Evolutionary conservation across 805 yeast species (phyloP).

Genomic region (Soucietia sequanensis): DNA sequence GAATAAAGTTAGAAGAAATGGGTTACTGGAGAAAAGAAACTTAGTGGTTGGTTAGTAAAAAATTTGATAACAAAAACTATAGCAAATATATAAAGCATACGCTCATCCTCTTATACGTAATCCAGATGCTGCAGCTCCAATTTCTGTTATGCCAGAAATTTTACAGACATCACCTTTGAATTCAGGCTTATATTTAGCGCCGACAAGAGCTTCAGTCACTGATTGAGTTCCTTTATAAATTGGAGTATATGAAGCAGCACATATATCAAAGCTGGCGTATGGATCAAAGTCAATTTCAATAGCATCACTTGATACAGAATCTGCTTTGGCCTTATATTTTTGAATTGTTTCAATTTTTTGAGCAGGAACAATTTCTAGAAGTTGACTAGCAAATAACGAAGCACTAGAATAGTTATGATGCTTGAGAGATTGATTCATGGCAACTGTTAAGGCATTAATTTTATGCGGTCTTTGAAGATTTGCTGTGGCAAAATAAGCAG

Average conservation of each 20-base stretch:
- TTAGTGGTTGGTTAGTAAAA: too few relatives aligned
- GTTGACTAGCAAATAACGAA: constrained; percentile 83
- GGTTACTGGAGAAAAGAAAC: too few relatives aligned
- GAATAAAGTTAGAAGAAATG: too few relatives aligned
- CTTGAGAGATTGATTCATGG: constrained; percentile 90
- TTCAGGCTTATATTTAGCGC: constrained; percentile 77
- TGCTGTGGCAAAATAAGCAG: constrained; percentile 91
- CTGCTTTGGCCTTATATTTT: constrained; percentile 78
- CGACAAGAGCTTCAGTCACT: constrained; percentile 80
- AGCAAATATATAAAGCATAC: too few relatives aligned
- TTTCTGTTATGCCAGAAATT: constrained; percentile 70
- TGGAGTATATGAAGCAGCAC: constrained; percentile 85
- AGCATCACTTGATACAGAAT: constrained; percentile 78
- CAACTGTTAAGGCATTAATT: constrained; percentile 87
- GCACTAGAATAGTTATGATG: constrained; percentile 87
- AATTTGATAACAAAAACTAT: too few relatives aligned
- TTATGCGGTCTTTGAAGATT: constrained; percentile 80
- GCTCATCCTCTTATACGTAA: constrained; percentile 51
- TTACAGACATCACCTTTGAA: constrained; percentile 78
- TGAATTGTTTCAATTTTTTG: constrained; percentile 86
- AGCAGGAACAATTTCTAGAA: constrained; percentile 61
- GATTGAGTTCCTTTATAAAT: constrained; percentile 73
- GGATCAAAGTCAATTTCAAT: constrained; percentile 91
- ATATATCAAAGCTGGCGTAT: constrained; percentile 84
- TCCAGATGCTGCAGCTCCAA: constrained; percentile 94